These are phyloP conservation scores for Elsinoe batatas DNA, from an alignment of 2,329 filamentous ascomycete genomes.

Conservation along the genomic window DNA sequence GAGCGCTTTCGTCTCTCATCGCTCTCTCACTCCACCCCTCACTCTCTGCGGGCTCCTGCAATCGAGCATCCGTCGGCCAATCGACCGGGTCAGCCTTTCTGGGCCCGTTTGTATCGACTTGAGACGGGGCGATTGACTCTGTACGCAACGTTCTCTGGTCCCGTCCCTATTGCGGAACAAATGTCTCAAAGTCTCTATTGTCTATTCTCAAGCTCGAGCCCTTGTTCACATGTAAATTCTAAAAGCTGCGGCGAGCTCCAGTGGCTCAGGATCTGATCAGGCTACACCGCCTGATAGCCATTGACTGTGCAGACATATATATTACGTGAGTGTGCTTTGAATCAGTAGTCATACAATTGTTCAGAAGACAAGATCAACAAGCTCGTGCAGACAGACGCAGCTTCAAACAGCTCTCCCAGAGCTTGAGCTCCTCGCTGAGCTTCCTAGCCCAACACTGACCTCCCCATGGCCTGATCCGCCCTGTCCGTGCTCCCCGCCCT, in stretches of 20 bases:
- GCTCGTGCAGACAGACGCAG: not conserved
- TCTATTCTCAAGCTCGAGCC: slow-evolving; percentile 1
- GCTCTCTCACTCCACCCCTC: no score
- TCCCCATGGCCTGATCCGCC: not conserved
- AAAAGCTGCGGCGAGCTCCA: not conserved
- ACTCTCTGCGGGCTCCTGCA: no score
- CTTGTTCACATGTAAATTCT: slow-evolving; percentile 3
- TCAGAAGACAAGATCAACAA: not conserved
- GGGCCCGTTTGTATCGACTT: slow-evolving; percentile 9
- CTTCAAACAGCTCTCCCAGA: not conserved
- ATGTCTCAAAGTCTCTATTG: not conserved
- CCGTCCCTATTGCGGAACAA: not conserved
- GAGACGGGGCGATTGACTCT: not conserved
- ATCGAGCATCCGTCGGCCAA: not conserved
- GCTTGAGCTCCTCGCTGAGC: not conserved
- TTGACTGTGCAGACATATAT: not conserved
- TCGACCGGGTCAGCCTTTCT: not conserved
- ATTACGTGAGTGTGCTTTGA: not conserved
- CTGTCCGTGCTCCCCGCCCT: not conserved
- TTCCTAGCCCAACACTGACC: not conserved
- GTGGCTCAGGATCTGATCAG: not conserved
- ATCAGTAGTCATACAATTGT: not conserved
- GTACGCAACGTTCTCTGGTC: not conserved
- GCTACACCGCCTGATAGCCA: slow-evolving; percentile 4
- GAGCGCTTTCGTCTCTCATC: no score